These are phyloP conservation scores for Verticillium nubilum DNA, from an alignment of 2,329 filamentous ascomycete species.

Conservation along the genomic window DNA sequence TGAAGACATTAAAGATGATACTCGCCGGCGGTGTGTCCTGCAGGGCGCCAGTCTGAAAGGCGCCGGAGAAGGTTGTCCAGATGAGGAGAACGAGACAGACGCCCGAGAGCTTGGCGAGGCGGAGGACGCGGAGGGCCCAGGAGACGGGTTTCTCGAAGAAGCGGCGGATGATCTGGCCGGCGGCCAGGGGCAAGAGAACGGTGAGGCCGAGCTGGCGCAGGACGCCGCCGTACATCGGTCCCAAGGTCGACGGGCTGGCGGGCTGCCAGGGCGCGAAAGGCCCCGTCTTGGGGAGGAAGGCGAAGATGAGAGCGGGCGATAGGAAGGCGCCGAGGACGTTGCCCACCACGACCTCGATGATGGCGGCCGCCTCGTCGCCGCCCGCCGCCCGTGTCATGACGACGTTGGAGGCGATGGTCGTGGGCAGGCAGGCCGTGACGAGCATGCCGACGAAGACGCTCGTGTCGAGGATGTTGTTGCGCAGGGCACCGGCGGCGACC, in stretches of 20 bases:
- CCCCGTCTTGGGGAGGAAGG: slow-evolving; percentile 46
- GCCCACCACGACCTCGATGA: slow-evolving; percentile 65
- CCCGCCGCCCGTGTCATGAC: slow-evolving; percentile 67
- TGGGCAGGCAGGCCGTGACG: slow-evolving; percentile 62
- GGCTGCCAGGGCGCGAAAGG: slow-evolving; percentile 55
- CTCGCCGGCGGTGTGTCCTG: slow-evolving; percentile 52
- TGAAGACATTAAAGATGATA: slow-evolving; percentile 61
- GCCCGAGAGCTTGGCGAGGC: slow-evolving; percentile 41
- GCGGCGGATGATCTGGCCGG: slow-evolving; percentile 56
- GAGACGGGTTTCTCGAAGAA: slow-evolving; percentile 44
- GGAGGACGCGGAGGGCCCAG: slow-evolving; percentile 47
- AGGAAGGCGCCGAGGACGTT: slow-evolving; percentile 66
- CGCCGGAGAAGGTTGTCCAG: slow-evolving; percentile 60
- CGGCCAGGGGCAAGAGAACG: slow-evolving; percentile 57
- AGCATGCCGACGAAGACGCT: slow-evolving; percentile 64
- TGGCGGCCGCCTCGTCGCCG: slow-evolving; percentile 59
- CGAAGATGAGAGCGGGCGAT: slow-evolving; percentile 57
- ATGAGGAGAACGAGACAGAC: slow-evolving; percentile 41
- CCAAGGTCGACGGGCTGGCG: slow-evolving; percentile 45
- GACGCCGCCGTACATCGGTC: slow-evolving; percentile 58
- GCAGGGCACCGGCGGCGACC: slow-evolving; percentile 38
- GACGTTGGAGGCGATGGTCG: slow-evolving; percentile 68
- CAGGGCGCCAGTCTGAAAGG: slow-evolving; percentile 60
- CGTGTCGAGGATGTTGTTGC: slow-evolving; percentile 54
- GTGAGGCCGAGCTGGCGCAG: slow-evolving; percentile 65